A percentile compares a stretch with the other conserved stretches of the same genome.
Evolutionary conservation across 2,329 filamentous ascomycete genomes (phyloP).

Genomic region (Fusarium sp.): DNA sequence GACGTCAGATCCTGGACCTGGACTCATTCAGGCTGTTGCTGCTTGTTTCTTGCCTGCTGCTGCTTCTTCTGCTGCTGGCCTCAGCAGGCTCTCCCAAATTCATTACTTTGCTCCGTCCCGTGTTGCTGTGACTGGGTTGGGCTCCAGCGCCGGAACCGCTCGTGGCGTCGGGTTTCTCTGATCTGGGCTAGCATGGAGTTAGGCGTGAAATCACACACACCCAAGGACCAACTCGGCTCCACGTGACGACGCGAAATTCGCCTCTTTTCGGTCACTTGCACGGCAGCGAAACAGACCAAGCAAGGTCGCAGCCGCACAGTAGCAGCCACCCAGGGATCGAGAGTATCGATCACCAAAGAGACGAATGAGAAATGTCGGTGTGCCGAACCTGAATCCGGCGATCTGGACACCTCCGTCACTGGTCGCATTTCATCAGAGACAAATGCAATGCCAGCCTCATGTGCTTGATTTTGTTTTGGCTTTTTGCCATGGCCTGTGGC

Average conservation of each 20-base stretch:
- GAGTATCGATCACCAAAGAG: constrained; percentile 27
- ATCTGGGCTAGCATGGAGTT: not conserved
- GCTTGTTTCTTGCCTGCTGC: not conserved
- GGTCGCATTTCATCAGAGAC: constrained; percentile 25
- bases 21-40: constrained; percentile 1
- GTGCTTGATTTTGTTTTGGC: constrained; percentile 11
- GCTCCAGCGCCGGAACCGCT: constrained; percentile 29
- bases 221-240: constrained; percentile 6
- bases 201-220: not conserved
- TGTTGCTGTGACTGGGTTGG: constrained; percentile 22
- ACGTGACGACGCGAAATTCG: constrained; percentile 32
- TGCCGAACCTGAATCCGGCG: constrained; percentile 34
- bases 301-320: not conserved
- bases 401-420: constrained; percentile 30
- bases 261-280: constrained; percentile 33
- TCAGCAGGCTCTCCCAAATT: constrained; percentile 10
- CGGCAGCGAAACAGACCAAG: constrained; percentile 6
- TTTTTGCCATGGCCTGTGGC: constrained; percentile 2
- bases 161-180: constrained; percentile 17
- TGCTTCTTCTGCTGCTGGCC: not conserved
- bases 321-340: constrained; percentile 21
- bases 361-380: constrained; percentile 45
- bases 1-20: constrained; percentile 5
- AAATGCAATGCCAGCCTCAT: constrained; percentile 32
- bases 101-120: not conserved